Evolutionary conservation across 2,329 filamentous ascomycete species (phyloP).

Genomic region (Pseudogymnoascus sp.): DNA sequence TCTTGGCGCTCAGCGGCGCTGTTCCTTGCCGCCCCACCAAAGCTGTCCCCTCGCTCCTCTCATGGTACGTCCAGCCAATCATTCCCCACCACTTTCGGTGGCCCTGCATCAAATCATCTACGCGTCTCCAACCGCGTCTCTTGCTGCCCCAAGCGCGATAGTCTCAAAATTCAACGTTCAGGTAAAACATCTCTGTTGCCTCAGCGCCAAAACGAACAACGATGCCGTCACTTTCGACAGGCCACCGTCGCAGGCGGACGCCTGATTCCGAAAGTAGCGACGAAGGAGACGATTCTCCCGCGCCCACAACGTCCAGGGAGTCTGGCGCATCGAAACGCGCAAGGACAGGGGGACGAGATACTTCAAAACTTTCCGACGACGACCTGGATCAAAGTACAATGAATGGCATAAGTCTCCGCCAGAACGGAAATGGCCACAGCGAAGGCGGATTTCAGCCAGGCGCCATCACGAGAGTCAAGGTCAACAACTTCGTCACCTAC

Average conservation of each 20-base stretch:
- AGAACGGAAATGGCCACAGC: conserved; percentile 2
- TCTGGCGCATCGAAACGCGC: not conserved
- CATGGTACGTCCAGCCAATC: not conserved
- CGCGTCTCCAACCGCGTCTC: not conserved
- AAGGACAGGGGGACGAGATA: not conserved
- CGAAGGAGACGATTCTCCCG: not conserved
- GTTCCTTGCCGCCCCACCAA: conserved; percentile 6
- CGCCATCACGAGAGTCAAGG: conserved; percentile 76
- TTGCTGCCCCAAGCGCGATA: not conserved
- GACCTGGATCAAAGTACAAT: conserved; percentile 1
- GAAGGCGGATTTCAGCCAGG: conserved; percentile 47
- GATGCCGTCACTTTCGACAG: conserved; percentile 5
- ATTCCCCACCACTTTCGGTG: not conserved
- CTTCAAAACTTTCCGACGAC: conserved; percentile 1
- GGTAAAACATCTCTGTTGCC: not conserved
- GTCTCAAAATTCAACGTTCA: not conserved
- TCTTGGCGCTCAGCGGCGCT: not conserved
- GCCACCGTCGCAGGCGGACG: not conserved
- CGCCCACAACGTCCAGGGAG: not conserved
- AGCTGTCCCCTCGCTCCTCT: not conserved
- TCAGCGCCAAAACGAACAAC: conserved; percentile 4
- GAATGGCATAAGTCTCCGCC: not conserved
- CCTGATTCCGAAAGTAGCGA: not conserved
- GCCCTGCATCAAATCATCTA: conserved; percentile 6
- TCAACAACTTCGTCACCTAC: conserved; percentile 92